Evolutionary conservation across 345 rosid genomes (phyloP), one percentile per base, ranked within the genome.

Genomic region (Syzygium aqueum): DNA sequence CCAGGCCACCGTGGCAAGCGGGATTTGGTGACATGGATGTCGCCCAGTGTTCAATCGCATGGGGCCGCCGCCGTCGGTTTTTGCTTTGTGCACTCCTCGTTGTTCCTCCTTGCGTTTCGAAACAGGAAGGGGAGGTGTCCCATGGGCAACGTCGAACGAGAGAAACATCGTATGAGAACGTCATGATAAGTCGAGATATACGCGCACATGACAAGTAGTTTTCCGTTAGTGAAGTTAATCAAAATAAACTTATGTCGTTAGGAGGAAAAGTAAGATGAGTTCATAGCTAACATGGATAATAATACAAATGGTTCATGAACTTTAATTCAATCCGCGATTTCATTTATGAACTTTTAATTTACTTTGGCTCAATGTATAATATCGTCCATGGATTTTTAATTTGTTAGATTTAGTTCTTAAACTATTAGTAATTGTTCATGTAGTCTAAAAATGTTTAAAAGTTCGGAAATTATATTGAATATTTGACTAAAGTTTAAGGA

Each of bases 401-500:
- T 56, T 56, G 14, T 56, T 23, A 5, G 3, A 3, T 1, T 9
- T 56, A 0, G 0, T 56, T 1, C 25, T 56, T 23, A 2, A 56
- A 56, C 2, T 56, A 56, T 56, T 56, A 1, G 1, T 56, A 56
- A 43, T 43, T 43, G 43, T 43, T 43, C 46, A 43, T 43, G 46
- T 43, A 43, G 46, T 43, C 46, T 43, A 43, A 56, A 56, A 56
- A 56, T 56, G 25, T 56, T 56, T 10, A 23, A 3, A 3, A 56
- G 0, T 56, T 23, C 25, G 4, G 0, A 1, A 2, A 0, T 23
- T 1, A 0, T 0, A 56, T 23, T 9, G 6, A 56, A 2, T 3
- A 56, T 9, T 23, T 56, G 1, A 56, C 2, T 12, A 56, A 56
- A 23, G 10, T 56, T 56, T 11, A 56, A 56, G 0, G 2, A 56